Evolutionary conservation across 1,284 basidiomycete species (phyloP).

Genomic region (Malassezia vespertilionis): DNA sequence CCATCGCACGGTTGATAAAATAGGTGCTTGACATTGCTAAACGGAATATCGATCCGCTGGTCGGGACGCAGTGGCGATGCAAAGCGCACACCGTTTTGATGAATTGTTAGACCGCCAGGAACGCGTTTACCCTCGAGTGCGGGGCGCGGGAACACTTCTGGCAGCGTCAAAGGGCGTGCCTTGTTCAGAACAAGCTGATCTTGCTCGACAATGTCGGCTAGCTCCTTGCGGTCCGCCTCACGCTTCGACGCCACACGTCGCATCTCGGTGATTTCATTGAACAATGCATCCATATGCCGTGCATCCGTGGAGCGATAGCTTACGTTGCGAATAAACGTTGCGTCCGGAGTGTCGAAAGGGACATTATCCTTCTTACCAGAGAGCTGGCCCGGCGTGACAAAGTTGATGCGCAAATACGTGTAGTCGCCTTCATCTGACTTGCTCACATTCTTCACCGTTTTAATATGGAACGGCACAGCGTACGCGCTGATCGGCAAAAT

Average conservation of each 20-base stretch:
- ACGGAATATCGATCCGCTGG: constrained; percentile 56
- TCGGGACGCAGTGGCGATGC: constrained; percentile 57
- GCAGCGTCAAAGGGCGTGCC: constrained; percentile 52
- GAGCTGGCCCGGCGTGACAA: constrained; percentile 94
- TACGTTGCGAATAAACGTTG: constrained; percentile 89
- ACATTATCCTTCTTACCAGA: constrained; percentile 98
- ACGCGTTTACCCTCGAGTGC: constrained; percentile 78
- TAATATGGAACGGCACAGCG: constrained; percentile 95
- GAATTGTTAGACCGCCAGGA: constrained; percentile 92
- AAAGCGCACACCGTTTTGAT: constrained; percentile 91
- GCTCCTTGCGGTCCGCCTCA: constrained; percentile 92
- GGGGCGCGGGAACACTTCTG: constrained; percentile 86
- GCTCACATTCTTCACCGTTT: constrained; percentile 93
- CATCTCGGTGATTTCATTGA: constrained; percentile 82
- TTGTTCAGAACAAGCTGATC: constrained; percentile 72
- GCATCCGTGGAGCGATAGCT: constrained; percentile 84
- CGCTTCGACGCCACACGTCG: constrained; percentile 95
- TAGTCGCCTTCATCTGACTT: constrained; percentile 95
- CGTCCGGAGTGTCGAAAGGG: constrained; percentile 94
- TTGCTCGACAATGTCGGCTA: constrained; percentile 95
- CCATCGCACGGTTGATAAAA: constrained; percentile 99
- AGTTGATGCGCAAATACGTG: constrained; percentile 91
- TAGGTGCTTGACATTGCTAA: constrained; percentile 94
- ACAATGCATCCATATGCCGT: constrained; percentile 75
- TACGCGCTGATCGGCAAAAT: constrained; percentile 88